Conservation (phyloP, 345 rosid genomes). For the Sapria himalayana region DNA sequence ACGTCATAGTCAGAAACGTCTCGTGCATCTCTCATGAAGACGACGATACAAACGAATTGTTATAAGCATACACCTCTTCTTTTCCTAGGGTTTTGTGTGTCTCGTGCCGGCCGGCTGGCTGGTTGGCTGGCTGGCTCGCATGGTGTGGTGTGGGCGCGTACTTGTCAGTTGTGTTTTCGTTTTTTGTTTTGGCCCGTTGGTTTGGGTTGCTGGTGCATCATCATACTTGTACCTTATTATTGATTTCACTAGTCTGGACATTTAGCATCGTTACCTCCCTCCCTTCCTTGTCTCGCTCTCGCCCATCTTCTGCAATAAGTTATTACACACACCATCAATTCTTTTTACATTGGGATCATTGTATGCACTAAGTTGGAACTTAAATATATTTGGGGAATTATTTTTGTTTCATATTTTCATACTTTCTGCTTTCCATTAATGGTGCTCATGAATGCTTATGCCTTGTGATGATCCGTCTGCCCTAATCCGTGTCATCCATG, state of each 20-base stretch:
- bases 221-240: constrained; percentile 28
- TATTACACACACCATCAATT: constrained; percentile 14
- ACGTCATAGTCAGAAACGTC: constrained; percentile 40
- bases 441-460: no score
- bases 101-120: no score
- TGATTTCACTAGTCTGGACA: constrained; percentile 29
- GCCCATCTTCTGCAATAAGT: constrained; percentile 28
- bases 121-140: no score
- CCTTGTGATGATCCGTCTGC: no score
- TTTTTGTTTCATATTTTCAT: no score
- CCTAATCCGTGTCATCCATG: no score
- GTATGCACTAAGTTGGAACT: constrained; percentile 9
- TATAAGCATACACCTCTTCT: constrained; percentile 14
- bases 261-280: constrained; percentile 18
- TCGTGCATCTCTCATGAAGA: constrained; percentile 67
- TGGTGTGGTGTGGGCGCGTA: no score
- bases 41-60: constrained; percentile 26
- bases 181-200: constrained; percentile 10
- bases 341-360: constrained; percentile 10
- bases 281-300: constrained; percentile 23
- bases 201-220: constrained; percentile 18
- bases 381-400: no score
- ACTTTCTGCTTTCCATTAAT: no score
- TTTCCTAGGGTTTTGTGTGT: constrained; percentile 13
- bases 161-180: constrained; percentile 26